These are phyloP conservation scores for Lomentospora prolificans DNA, from an alignment of 2,329 filamentous ascomycete species.

Conservation along the genomic window DNA sequence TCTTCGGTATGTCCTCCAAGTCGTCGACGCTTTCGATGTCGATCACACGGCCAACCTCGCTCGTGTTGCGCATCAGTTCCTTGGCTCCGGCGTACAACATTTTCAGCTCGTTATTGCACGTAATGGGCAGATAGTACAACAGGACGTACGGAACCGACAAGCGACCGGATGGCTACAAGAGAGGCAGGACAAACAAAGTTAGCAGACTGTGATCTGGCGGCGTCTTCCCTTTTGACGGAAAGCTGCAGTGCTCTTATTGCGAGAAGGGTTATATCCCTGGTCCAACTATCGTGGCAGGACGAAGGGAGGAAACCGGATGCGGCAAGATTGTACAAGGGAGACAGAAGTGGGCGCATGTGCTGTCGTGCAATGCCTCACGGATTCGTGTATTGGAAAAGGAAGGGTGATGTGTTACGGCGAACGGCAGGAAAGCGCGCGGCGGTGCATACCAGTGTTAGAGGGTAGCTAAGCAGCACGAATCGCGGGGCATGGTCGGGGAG, in stretches of 20 bases:
- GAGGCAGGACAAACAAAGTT: constrained; percentile 10
- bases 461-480: constrained; percentile 85
- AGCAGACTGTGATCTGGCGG: neutral
- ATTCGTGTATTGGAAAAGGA: neutral
- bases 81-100: constrained; percentile 97
- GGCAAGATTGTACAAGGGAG: neutral
- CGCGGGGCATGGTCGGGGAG: constrained; percentile 86
- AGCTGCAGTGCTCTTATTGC: neutral
- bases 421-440: neutral
- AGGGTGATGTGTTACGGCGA: neutral
- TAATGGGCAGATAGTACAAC: constrained; percentile 87
- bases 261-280: neutral
- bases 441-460: constrained; percentile 63
- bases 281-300: neutral
- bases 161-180: constrained; percentile 62
- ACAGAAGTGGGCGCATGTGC: neutral
- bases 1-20: constrained; percentile 67
- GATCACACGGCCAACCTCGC: constrained; percentile 79
- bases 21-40: constrained; percentile 78
- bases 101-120: constrained; percentile 74
- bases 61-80: constrained; percentile 88
- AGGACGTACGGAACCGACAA: constrained; percentile 87
- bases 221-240: neutral
- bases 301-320: neutral
- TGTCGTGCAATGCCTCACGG: neutral